Evolutionary conservation across 495 filamentous ascomycete species (phyloP), one percentile per base, ranked within the genome.

Genomic region (Chaetomium fimeti): DNA sequence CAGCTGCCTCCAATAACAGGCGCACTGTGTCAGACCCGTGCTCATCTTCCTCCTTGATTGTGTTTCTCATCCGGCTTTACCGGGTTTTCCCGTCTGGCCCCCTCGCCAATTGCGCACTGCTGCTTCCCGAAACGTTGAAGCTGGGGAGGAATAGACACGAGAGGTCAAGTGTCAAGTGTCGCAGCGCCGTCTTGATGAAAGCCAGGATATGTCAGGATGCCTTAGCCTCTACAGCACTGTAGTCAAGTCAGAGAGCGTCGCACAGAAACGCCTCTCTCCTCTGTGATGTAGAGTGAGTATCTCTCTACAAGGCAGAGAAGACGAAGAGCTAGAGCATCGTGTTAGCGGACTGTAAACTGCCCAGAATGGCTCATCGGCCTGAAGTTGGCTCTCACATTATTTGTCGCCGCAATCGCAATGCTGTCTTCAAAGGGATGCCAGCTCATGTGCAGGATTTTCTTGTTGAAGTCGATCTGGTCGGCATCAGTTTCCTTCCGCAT

Each of bases 381-480:
- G 20, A 7, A 18, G 22, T 6, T 5, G 22, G 15, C 5, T 15
- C 66, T 89, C 78, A 98, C 94, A 78, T 98, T 98, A 82, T 98
- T 98, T 65, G 94, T 98, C 56, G 94, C 94, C 64, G 94, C 94
- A 83, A 98, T 98, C 49, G 94, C 94, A 81, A 98, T 98, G 79
- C 93, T 97, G 80, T 98, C 94, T 81, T 98, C 94, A 74, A 92
- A 97, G 54, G 94, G 94, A 87, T 98, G 94, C 94, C 94, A 98
- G 79, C 94, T 98, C 94, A 98, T 98, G 76, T 98, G 94, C 75
- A 98, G 73, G 75, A 98, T 98, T 87, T 98, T 98, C 88, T 98
- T 98, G 84, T 98, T 98, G 81, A 98, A 98, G 75, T 98, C 94
- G 78, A 98, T 98, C 80, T 97, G 93, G 76, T 98, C 94, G 66